Evolutionary conservation across 75 land plant genomes (phyloP).

Genomic region (Ceratopteris richardii): DNA sequence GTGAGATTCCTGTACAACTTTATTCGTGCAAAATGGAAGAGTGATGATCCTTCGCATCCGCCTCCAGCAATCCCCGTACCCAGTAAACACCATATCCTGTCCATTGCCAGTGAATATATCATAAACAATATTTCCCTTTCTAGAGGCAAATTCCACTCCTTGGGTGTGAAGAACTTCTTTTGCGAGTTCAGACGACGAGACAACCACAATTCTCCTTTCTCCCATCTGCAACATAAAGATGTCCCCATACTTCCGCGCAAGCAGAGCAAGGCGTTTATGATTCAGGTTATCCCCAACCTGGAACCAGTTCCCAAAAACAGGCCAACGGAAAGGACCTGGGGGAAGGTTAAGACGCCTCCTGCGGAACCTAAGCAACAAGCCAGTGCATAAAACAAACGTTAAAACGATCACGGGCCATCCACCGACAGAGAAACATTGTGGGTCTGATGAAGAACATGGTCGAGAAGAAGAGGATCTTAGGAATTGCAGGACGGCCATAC

Average conservation of each 20-base stretch:
- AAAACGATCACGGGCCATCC: neutral
- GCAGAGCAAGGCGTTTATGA: conserved; percentile 22
- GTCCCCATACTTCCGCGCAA: conserved; percentile 36
- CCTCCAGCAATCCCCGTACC: conserved; percentile 42
- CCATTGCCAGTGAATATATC: conserved; percentile 44
- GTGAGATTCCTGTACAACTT: conserved; percentile 30
- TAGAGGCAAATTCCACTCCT: conserved; percentile 35
- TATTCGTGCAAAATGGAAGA: conserved; percentile 38
- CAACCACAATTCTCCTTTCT: conserved; percentile 26
- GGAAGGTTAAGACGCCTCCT: conserved; percentile 33
- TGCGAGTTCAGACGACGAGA: conserved; percentile 31
- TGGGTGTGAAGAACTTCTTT: conserved; percentile 40
- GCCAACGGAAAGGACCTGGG: conserved; percentile 50
- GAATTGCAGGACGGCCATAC: no score
- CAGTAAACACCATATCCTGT: conserved; percentile 42
- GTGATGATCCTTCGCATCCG: conserved; percentile 46
- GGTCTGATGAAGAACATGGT: no score
- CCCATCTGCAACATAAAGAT: conserved; percentile 34
- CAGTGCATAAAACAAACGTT: neutral
- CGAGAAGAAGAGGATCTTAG: no score
- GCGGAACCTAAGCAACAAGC: neutral
- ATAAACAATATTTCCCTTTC: conserved; percentile 30
- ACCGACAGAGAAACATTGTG: neutral
- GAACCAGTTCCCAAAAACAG: conserved; percentile 70
- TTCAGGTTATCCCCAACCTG: conserved; percentile 72